These are phyloP conservation scores for Lactuca sativa DNA, from an alignment of 129 eudicot species.

Conservation along the genomic window DNA sequence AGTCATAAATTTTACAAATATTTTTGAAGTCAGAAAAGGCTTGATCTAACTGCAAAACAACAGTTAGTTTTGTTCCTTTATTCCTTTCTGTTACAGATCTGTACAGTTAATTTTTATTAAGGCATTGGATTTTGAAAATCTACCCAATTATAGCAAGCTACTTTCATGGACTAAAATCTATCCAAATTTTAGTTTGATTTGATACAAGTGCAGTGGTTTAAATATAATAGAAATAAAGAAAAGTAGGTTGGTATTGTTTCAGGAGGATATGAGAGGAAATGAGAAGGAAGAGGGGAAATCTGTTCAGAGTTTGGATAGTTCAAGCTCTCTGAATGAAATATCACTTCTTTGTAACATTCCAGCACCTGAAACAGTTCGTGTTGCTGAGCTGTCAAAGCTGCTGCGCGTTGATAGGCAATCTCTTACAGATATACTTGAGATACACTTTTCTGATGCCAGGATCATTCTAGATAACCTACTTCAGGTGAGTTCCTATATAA, in stretches of 20 bases:
- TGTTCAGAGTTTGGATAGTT: slow-evolving; percentile 21
- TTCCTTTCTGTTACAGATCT: no score
- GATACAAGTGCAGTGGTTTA: no score
- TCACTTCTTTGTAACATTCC: slow-evolving; percentile 67
- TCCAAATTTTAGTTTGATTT: no score
- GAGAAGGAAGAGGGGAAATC: slow-evolving; percentile 43
- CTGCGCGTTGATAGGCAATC: slow-evolving; percentile 60
- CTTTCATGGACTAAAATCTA: no score
- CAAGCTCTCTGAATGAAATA: slow-evolving; percentile 56
- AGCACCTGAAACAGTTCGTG: slow-evolving; percentile 49
- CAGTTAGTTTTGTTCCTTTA: no score
- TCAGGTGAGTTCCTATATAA: slow-evolving; percentile 37
- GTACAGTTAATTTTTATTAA: no score
- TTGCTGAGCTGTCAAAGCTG: slow-evolving; percentile 49
- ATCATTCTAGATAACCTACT: slow-evolving; percentile 53
- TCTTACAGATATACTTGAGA: slow-evolving; percentile 43
- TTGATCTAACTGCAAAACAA: no score
- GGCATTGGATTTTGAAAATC: no score
- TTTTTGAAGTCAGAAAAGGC: no score
- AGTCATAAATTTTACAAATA: no score
- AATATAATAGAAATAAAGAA: no score
- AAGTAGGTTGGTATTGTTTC: slow-evolving; percentile 5
- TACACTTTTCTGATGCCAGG: slow-evolving; percentile 58
- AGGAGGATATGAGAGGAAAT: slow-evolving; percentile 50
- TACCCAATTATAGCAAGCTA: no score